Percentiles rank a stretch among this genome's conserved stretches.
phyloP scores from a whole-genome alignment of 768 basidiomycete species.

The Rhizopogon roseolus region DNA sequence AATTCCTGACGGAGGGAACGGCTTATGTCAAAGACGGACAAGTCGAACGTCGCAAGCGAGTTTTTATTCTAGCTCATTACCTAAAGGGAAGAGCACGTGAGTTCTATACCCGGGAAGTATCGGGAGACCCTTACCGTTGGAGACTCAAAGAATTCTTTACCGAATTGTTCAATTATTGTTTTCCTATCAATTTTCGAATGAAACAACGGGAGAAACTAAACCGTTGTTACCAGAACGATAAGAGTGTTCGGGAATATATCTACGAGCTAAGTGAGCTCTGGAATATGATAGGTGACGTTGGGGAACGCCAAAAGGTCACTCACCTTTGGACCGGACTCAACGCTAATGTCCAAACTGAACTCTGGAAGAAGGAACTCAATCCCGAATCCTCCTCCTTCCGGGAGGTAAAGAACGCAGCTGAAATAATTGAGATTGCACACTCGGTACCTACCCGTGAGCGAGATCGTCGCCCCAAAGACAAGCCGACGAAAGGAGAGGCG shows the following conservation, averaged over 20 bases:
- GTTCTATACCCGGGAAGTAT: slow-evolving; percentile 28
- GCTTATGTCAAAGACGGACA: slow-evolving; percentile 18
- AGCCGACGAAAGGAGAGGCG: too few species aligned
- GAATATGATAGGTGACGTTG: slow-evolving; percentile 25
- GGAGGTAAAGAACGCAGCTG: slow-evolving; percentile 21
- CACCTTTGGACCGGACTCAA: slow-evolving; percentile 31
- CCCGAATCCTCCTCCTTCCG: slow-evolving; percentile 20
- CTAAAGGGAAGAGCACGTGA: slow-evolving; percentile 27
- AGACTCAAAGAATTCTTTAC: slow-evolving; percentile 23
- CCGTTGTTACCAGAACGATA: slow-evolving; percentile 16
- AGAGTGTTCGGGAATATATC: slow-evolving; percentile 26
- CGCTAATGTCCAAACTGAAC: slow-evolving; percentile 17
- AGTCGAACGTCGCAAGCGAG: slow-evolving; percentile 5
- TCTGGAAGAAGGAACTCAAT: slow-evolving; percentile 26
- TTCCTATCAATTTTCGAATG: slow-evolving; percentile 20
- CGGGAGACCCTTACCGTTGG: slow-evolving; percentile 21
- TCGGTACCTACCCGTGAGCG: neutral
- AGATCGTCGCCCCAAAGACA: too few species aligned
- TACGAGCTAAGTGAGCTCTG: slow-evolving; percentile 30
- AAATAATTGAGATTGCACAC: slow-evolving; percentile 27
- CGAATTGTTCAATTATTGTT: slow-evolving; percentile 32
- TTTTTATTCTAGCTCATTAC: slow-evolving; percentile 23
- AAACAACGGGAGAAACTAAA: slow-evolving; percentile 22
- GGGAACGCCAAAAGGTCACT: slow-evolving; percentile 23
- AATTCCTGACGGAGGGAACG: slow-evolving; percentile 20